phyloP scores from a whole-genome alignment of 768 basidiomycete species.

The Dentipellis sp. region DNA sequence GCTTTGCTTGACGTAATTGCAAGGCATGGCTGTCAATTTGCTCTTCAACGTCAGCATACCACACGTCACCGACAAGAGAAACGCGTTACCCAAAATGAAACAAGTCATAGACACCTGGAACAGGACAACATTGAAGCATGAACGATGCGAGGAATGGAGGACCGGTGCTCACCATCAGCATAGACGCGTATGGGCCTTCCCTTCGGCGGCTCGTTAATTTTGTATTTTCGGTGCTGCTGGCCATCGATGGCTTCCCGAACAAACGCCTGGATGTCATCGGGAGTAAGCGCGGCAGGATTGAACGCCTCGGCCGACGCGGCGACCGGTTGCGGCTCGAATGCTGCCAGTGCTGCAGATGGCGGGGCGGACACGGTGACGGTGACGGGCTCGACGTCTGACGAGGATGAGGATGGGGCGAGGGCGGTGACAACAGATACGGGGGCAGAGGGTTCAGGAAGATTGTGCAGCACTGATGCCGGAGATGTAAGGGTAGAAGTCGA shows the following conservation, averaged over 20 bases:
- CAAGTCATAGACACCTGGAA: slow-evolving; percentile 85
- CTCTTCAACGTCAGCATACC: slow-evolving; percentile 1
- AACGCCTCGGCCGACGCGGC: slow-evolving; percentile 26
- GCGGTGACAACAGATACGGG: not conserved
- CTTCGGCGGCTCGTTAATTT: slow-evolving; percentile 75
- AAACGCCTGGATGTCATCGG: slow-evolving; percentile 74
- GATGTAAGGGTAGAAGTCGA: slow-evolving; percentile 15
- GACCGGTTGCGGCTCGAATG: slow-evolving; percentile 17
- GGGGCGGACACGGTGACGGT: slow-evolving; percentile 2
- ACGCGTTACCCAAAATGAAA: slow-evolving; percentile 81
- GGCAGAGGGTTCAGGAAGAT: slow-evolving; percentile 3
- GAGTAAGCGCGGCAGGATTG: slow-evolving; percentile 58
- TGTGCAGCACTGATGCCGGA: slow-evolving; percentile 3
- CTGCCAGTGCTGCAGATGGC: not conserved
- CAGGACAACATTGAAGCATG: not conserved
- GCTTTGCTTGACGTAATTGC: slow-evolving; percentile 93
- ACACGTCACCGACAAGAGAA: slow-evolving; percentile 16
- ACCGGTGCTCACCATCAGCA: slow-evolving; percentile 67
- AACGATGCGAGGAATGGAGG: not conserved
- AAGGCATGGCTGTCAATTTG: slow-evolving; percentile 68
- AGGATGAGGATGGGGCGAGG: slow-evolving; percentile 10
- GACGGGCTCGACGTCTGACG: slow-evolving; percentile 10
- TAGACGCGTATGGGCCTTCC: slow-evolving; percentile 83
- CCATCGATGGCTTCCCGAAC: slow-evolving; percentile 72
- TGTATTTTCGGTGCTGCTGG: slow-evolving; percentile 57